Evolutionary conservation across 352 stramenopile species (phyloP).

Genomic region (Globisporangium mamillatum): DNA sequence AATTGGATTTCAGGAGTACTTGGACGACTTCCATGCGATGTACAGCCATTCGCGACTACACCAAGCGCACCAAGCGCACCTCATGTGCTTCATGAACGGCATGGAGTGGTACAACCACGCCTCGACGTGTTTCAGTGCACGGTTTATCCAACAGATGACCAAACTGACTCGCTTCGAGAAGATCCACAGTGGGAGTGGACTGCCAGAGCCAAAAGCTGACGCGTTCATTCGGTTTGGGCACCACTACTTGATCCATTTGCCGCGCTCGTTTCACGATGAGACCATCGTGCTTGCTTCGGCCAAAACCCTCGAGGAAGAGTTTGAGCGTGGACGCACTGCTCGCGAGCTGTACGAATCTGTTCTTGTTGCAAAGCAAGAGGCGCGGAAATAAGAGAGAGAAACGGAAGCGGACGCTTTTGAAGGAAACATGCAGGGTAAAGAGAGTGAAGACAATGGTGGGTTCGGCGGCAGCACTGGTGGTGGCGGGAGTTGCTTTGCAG

Average conservation of each 20-base stretch:
- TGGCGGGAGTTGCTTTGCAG: neutral
- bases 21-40: slow-evolving; percentile 44
- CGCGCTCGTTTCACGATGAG: slow-evolving; percentile 75
- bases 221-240: slow-evolving; percentile 75
- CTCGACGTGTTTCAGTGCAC: slow-evolving; percentile 52
- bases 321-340: slow-evolving; percentile 68
- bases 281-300: slow-evolving; percentile 68
- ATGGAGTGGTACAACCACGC: slow-evolving; percentile 66
- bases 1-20: slow-evolving; percentile 73
- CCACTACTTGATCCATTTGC: slow-evolving; percentile 79
- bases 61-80: slow-evolving; percentile 62
- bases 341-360: slow-evolving; percentile 75
- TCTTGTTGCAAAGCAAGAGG: slow-evolving; percentile 44
- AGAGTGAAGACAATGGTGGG: neutral
- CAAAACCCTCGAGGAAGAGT: slow-evolving; percentile 72
- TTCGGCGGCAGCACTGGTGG: neutral
- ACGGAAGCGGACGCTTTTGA: neutral
- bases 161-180: slow-evolving; percentile 67
- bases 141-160: slow-evolving; percentile 81
- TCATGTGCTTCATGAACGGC: slow-evolving; percentile 74
- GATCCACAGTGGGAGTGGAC: slow-evolving; percentile 33
- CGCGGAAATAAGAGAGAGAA: slow-evolving; percentile 1
- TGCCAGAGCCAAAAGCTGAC: slow-evolving; percentile 36
- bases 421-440: neutral
- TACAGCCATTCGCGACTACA: slow-evolving; percentile 44